Evolutionary conservation across 768 basidiomycete species (phyloP).

Genomic region (Tremella fuciformis): DNA sequence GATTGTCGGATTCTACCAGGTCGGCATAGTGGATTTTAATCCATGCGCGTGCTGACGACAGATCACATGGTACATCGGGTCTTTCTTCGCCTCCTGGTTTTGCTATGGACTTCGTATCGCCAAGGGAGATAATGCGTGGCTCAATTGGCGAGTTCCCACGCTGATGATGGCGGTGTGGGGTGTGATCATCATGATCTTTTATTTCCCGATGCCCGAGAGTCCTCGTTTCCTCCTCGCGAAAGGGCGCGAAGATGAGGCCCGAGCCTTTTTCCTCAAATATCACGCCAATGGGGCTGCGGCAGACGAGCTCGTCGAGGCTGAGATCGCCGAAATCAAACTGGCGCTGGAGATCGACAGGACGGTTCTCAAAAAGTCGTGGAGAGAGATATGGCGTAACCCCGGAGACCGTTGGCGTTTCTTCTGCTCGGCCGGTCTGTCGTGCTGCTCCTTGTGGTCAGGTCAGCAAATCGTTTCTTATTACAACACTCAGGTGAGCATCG

Average conservation of each 20-base stretch:
- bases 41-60: background rate
- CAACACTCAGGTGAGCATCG: slow-evolving; percentile 9
- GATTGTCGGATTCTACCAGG: slow-evolving; percentile 9
- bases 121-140: slow-evolving; percentile 3
- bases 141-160: slow-evolving; percentile 14
- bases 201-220: slow-evolving; percentile 16
- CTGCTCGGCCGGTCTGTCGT: slow-evolving; percentile 65
- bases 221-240: slow-evolving; percentile 42
- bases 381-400: slow-evolving; percentile 55
- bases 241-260: slow-evolving; percentile 34
- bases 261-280: slow-evolving; percentile 40
- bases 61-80: slow-evolving; percentile 15
- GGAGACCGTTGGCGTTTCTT: slow-evolving; percentile 69
- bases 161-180: slow-evolving; percentile 5
- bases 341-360: slow-evolving; percentile 27
- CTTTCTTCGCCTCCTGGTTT: slow-evolving; percentile 14
- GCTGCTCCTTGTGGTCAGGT: slow-evolving; percentile 65
- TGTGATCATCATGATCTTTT: slow-evolving; percentile 9
- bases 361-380: slow-evolving; percentile 13
- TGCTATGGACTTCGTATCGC: slow-evolving; percentile 9
- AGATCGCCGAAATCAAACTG: slow-evolving; percentile 39
- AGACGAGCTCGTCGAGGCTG: slow-evolving; percentile 39
- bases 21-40: no score
- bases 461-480: slow-evolving; percentile 56
- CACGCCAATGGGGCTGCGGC: slow-evolving; percentile 43